Evolutionary conservation across 2,329 filamentous ascomycete species (phyloP), one percentile per base, ranked within the genome.

Genomic region (Samsoniella hepiali): DNA sequence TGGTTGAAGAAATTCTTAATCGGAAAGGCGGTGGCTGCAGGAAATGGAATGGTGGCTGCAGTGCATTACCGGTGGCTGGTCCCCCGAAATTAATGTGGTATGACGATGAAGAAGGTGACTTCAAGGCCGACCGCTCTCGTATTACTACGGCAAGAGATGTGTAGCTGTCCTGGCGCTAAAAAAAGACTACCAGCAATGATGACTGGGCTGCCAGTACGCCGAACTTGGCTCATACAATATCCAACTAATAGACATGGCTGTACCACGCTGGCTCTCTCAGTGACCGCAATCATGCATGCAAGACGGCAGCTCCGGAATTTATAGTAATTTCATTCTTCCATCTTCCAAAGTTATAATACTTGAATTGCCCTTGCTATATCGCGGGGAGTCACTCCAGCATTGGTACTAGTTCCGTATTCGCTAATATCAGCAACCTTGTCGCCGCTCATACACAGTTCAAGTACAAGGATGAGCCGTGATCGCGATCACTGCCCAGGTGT

Each of bases 21-120:
- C 15, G 31, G 22, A 22, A 57, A 29, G 2, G 38, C 34, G 27
- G 40, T 57, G 54, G 40, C 54, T 49, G 45, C 45, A 49, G 45
- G 38, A 17, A 22, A 29, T 22, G 27, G 22, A 49, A 6, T 31
- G 45, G 45, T 49, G 45, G 45, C 45, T 57, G 55, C 27, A 45
- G 55, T 27, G 40, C 29, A 45, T n/a, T 57, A 27, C 55, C 40
- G 29, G 42, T 57, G 55, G 55, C 29, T 45, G 29, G 9, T 22
- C 31, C 31, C 40, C 15, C 29, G 32, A 45, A 57, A 34, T 57
- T 32, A 45, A 45, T 10, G 40, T 57, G 38, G 27, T 22, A 45
- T 36, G 42, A 45, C 31, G 55, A 22, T 45, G 55, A 13, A 57
- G 44, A 40, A 34, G 55, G 27, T 57, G 29, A 57, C 55, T 45